Evolutionary conservation across 2,329 filamentous ascomycete species (phyloP), one percentile per base, ranked within the genome.

Genomic region (Calonectria montana): DNA sequence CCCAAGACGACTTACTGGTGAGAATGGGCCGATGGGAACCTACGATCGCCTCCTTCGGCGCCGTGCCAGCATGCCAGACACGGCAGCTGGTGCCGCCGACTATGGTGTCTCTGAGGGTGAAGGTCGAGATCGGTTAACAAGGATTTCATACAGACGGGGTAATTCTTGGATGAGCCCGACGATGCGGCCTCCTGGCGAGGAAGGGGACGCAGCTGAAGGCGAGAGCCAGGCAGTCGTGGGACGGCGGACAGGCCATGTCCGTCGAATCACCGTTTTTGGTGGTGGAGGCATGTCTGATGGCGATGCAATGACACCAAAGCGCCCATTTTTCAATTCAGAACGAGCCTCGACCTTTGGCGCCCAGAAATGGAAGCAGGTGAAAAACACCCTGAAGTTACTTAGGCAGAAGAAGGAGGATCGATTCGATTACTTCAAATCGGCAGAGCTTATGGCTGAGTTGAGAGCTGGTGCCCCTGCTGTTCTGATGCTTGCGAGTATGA

Each of bases 401-500:
- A 91, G 94, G 74, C 91, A 94, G 77, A 94, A 93, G 82, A 97
- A 94, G 82, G 93, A 94, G 66, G 95, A 98, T 67, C 93, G 94
- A 53, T 93, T 98, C 72, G 97, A 99, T 82, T 95, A 97, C 80
- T 93, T 94, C 80, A 99, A 98, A 82, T 98, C 96, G 12, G 95
- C 97, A 2, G 97, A 99, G 82, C 88, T 99, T 57, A 96, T 99
- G 90, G 97, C 97, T 1, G 97, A 99, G 83, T 87, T 99, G 43
- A 91, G 97, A 61, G 97, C 97, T 50, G 97, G 95, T 66, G 95
- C 96, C 1, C 97, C 97, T 4, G 97, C 97, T 27, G 97, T 96
- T 23, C 87, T 99, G 70, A 97, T 99, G 83, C 87, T 99, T 65
- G 97, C 97, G 9, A 98, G 96, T 80, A 98, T 98, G 94, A 97